Percentiles rank a stretch among this genome's conserved stretches.
These are phyloP conservation scores for Lippia alba DNA, from an alignment of 305 asterid species.

Conservation along the genomic window DNA sequence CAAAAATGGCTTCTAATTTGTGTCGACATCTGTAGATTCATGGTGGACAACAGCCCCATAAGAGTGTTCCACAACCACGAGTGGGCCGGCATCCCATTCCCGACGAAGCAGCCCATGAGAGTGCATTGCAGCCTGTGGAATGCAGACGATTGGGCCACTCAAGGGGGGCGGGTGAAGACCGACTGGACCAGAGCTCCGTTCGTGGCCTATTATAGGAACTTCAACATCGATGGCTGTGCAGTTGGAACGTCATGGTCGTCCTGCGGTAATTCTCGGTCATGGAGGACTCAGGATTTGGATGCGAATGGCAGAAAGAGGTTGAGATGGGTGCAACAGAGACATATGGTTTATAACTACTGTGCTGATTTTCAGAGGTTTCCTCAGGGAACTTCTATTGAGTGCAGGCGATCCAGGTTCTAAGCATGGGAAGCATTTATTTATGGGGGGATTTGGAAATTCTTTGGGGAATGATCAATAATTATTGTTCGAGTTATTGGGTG, in stretches of 20 bases:
- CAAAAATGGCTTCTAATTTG: not conserved
- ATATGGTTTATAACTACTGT: not conserved
- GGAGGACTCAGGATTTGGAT: not conserved
- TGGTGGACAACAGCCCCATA: slow-evolving; percentile 3
- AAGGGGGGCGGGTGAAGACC: not conserved
- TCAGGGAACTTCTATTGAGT: not conserved
- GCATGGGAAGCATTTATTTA: not conserved
- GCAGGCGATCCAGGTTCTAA: not conserved
- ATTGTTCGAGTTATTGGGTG: not conserved
- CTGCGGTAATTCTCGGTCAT: not conserved
- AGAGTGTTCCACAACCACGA: not conserved
- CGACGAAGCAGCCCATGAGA: not conserved
- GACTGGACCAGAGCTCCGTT: slow-evolving; percentile 1
- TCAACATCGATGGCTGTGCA: not conserved
- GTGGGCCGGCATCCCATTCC: not conserved
- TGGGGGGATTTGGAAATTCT: not conserved
- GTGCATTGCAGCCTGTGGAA: slow-evolving; percentile 4
- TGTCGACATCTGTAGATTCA: not conserved
- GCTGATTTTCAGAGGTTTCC: not conserved
- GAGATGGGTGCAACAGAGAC: slow-evolving; percentile 2
- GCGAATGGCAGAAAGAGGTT: not conserved
- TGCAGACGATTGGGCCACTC: slow-evolving; percentile 2
- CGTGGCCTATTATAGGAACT: not conserved
- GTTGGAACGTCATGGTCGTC: not conserved
- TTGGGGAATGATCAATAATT: not conserved